These are phyloP conservation scores for Artemisia argyi DNA, from an alignment of 129 eudicot genomes.

Conservation along the genomic window DNA sequence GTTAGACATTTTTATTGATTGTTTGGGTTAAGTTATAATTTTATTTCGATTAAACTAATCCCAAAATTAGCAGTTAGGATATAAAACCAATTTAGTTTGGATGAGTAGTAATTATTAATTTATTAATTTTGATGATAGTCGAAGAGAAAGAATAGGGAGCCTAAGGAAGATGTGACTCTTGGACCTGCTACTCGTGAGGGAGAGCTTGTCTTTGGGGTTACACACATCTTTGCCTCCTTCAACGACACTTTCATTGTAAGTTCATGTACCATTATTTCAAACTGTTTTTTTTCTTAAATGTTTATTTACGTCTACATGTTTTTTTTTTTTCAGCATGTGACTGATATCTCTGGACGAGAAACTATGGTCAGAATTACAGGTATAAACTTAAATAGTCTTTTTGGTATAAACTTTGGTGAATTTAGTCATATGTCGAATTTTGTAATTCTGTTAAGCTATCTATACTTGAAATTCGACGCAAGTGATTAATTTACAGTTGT, in stretches of 20 bases:
- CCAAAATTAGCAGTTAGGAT: too few species aligned
- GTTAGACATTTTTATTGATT: too few species aligned
- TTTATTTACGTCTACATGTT: constrained; percentile 1
- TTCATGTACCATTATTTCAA: background rate
- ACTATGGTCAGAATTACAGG: constrained; percentile 10
- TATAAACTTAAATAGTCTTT: background rate
- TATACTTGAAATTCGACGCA: too few species aligned
- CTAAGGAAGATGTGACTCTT: constrained; percentile 8
- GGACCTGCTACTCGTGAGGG: constrained; percentile 11
- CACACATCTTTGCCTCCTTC: constrained; percentile 1
- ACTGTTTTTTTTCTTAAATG: background rate
- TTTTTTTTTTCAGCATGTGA: background rate
- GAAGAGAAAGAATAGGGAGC: constrained; percentile 13
- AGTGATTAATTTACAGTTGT: too few species aligned
- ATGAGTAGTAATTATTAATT: background rate
- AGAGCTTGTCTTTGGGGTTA: constrained; percentile 6
- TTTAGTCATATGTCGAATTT: too few species aligned
- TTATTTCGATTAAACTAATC: too few species aligned
- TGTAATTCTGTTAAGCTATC: too few species aligned
- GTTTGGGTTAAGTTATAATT: too few species aligned
- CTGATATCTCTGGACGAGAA: constrained; percentile 14
- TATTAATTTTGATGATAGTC: background rate
- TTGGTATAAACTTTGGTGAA: background rate
- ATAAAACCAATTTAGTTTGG: too few species aligned
- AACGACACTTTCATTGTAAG: constrained; percentile 5